A percentile compares a stretch with the other conserved stretches of the same genome.
phyloP scores from a whole-genome alignment of 2,329 filamentous ascomycete genomes.

The Ceratocystis smalleyi region DNA sequence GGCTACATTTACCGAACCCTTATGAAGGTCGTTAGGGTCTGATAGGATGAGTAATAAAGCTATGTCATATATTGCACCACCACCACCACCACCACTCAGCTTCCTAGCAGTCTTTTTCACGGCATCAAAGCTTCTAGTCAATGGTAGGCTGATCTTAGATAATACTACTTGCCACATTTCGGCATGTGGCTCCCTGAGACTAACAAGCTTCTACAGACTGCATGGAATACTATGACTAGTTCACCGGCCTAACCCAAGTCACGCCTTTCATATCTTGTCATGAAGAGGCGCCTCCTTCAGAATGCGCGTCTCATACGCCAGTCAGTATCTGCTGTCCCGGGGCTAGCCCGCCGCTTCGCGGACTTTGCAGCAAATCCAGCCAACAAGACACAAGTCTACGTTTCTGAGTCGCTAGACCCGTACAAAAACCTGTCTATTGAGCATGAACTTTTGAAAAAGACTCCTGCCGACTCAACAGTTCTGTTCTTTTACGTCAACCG shows the following conservation, averaged over 20 bases:
- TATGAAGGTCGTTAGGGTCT: not conserved
- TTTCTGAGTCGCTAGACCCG: constrained; percentile 54
- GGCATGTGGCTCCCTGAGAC: not conserved
- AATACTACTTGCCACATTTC: not conserved
- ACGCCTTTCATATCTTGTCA: not conserved
- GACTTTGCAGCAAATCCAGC: constrained; percentile 29
- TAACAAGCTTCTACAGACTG: not conserved
- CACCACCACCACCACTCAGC: not conserved
- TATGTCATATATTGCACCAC: not conserved
- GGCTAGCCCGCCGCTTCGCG: constrained; percentile 21
- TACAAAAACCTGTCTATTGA: constrained; percentile 89
- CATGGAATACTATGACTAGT: not conserved
- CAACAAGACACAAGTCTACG: constrained; percentile 49
- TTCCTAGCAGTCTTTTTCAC: too few relatives aligned
- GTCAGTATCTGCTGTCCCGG: not conserved
- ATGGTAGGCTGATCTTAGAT: not conserved
- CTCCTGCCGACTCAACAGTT: constrained; percentile 54
- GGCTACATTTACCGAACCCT: not conserved
- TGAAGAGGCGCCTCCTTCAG: not conserved
- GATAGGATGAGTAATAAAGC: not conserved
- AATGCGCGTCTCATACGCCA: not conserved
- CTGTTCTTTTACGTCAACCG: constrained; percentile 80
- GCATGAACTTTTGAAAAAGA: constrained; percentile 68
- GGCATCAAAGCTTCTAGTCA: too few relatives aligned
- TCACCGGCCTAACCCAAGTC: not conserved